Conservation (phyloP, 106 monocot species). For the Hemerocallis citrina region DNA sequence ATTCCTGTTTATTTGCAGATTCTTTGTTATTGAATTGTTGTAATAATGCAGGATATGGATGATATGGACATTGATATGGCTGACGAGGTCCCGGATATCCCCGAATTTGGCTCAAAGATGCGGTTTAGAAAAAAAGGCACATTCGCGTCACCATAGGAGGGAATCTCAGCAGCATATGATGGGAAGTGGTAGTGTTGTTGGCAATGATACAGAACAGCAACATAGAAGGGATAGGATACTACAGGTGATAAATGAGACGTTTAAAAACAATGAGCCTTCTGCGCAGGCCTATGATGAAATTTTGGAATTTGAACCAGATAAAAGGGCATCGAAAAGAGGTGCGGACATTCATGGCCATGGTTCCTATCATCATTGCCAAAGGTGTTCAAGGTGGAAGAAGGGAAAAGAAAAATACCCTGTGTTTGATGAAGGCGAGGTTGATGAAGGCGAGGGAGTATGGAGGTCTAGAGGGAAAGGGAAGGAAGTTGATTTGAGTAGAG, state of each 20-base stretch:
- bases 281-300: neutral
- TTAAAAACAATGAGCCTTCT: neutral
- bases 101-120: neutral
- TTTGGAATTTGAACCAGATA: neutral
- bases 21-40: too few relatives aligned
- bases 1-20: too few relatives aligned
- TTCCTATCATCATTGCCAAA: neutral
- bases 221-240: neutral
- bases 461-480: neutral
- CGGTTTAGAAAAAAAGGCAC: neutral
- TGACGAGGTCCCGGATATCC: neutral
- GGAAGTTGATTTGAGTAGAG: neutral
- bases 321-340: neutral
- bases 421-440: neutral
- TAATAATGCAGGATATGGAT: conserved; percentile 3
- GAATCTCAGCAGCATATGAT: neutral
- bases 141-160: neutral
- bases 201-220: neutral
- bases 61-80: conserved; percentile 4
- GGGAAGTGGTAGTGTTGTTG: neutral
- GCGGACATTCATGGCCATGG: neutral
- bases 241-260: neutral
- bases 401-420: neutral
- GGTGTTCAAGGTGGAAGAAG: conserved; percentile 1
- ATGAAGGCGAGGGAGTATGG: too few relatives aligned